phyloP scores from a whole-genome alignment of 164 flowering plant species.

The Vitis labrusca region DNA sequence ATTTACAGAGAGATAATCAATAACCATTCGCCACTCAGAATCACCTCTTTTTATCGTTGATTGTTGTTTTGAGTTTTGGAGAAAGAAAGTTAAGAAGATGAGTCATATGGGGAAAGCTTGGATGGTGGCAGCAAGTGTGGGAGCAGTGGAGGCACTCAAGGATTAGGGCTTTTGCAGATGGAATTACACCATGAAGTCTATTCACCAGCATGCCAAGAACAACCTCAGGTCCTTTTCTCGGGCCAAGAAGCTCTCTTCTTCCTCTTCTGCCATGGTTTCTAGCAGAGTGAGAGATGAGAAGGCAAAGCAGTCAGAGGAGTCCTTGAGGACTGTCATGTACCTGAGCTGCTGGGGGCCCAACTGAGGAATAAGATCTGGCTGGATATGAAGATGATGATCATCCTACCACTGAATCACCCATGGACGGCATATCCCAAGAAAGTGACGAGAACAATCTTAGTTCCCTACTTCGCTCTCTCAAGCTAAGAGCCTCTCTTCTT shows the following conservation, averaged over 20 bases:
- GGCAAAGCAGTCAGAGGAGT: constrained; percentile 30
- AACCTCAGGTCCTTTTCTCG: constrained; percentile 14
- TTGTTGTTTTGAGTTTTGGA: no score
- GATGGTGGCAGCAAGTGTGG: constrained; percentile 29
- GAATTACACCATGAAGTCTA: constrained; percentile 23
- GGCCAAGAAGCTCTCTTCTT: constrained; percentile 11
- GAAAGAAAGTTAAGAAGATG: constrained; percentile 7
- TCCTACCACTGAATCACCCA: no score
- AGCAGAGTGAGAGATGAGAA: constrained; percentile 9
- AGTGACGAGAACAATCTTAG: neutral
- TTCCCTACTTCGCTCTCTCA: no score
- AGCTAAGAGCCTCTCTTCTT: no score
- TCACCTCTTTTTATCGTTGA: no score
- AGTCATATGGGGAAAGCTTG: constrained; percentile 26
- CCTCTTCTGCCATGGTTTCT: constrained; percentile 9
- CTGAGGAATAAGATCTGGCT: neutral
- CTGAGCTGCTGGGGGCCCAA: constrained; percentile 63
- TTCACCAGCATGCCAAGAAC: constrained; percentile 22
- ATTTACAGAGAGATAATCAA: no score
- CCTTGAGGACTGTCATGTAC: constrained; percentile 45
- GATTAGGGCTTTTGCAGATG: constrained; percentile 32
- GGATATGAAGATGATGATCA: no score
- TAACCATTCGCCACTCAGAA: no score
- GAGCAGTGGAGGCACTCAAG: constrained; percentile 28
- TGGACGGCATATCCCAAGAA: no score